Percentiles rank a stretch among this genome's conserved stretches.
phyloP scores from a whole-genome alignment of 306 rosid species.

The Hylodesmum podocarpum region DNA sequence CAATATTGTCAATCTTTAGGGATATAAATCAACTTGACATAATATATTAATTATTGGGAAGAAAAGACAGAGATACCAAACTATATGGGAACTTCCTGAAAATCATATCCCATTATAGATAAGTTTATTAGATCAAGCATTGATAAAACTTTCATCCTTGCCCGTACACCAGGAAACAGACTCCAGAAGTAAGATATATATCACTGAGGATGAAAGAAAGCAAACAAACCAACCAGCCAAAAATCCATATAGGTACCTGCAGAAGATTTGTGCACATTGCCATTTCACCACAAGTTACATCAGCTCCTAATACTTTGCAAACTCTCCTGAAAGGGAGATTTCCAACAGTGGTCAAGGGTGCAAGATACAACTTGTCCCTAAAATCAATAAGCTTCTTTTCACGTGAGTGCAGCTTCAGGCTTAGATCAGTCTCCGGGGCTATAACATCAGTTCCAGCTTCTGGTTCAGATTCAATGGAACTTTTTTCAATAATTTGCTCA shows the following conservation, averaged over 20 bases:
- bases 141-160: not conserved
- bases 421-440: slow-evolving; percentile 54
- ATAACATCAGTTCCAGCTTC: slow-evolving; percentile 37
- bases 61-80: not conserved
- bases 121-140: not conserved
- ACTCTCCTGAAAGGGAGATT: slow-evolving; percentile 98
- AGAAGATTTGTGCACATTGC: slow-evolving; percentile 96
- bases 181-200: slow-evolving; percentile 5
- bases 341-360: slow-evolving; percentile 96
- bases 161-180: not conserved
- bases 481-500: slow-evolving; percentile 37
- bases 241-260: slow-evolving; percentile 58
- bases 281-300: slow-evolving; percentile 96
- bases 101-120: not conserved
- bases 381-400: slow-evolving; percentile 91
- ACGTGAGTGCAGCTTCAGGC: slow-evolving; percentile 66
- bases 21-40: not conserved
- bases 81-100: not conserved
- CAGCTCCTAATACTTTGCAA: slow-evolving; percentile 90
- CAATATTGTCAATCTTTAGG: not conserved
- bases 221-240: slow-evolving; percentile 27
- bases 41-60: not conserved
- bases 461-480: slow-evolving; percentile 44
- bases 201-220: slow-evolving; percentile 3
- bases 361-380: slow-evolving; percentile 86